Evolutionary conservation across 768 basidiomycete genomes (phyloP).

Genomic region (Boletellus ananas): DNA sequence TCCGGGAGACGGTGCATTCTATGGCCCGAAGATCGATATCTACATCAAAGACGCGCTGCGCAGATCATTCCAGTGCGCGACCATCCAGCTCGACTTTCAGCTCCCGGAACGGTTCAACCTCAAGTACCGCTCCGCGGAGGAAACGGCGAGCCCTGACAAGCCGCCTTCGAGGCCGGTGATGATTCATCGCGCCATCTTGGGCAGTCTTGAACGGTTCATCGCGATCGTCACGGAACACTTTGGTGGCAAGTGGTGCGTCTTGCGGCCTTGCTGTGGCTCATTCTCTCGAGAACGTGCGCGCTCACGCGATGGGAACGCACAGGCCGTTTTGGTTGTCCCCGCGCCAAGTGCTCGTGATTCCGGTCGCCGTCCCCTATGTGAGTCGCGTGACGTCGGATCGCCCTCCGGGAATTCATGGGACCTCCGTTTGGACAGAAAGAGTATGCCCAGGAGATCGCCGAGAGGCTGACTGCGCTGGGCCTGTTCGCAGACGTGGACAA

Average conservation of each 20-base stretch:
- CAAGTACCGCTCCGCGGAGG: conserved; percentile 77
- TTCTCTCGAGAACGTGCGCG: no score
- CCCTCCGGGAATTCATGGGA: not conserved
- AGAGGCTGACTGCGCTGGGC: conserved; percentile 62
- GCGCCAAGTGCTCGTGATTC: conserved; percentile 92
- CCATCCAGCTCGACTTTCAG: conserved; percentile 99
- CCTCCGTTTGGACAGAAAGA: conserved; percentile 54
- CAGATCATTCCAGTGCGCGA: conserved; percentile 96
- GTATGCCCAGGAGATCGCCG: conserved; percentile 80
- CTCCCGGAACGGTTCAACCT: conserved; percentile 95
- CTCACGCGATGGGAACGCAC: not conserved
- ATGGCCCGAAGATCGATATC: conserved; percentile 99
- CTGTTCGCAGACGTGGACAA: conserved; percentile 92
- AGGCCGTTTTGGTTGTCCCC: conserved; percentile 99
- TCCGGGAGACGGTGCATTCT: conserved; percentile 97
- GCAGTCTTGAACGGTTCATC: conserved; percentile 92
- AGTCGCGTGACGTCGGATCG: conserved; percentile 30
- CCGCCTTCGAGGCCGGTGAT: conserved; percentile 83
- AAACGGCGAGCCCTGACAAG: conserved; percentile 47
- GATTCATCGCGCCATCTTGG: conserved; percentile 95
- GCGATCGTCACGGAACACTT: conserved; percentile 97
- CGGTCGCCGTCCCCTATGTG: conserved; percentile 87
- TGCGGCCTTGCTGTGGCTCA: not conserved
- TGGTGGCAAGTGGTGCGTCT: conserved; percentile 87
- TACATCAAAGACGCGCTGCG: conserved; percentile 89